Conservation (phyloP, 257 asterid species). For the Solanum virginianum region DNA sequence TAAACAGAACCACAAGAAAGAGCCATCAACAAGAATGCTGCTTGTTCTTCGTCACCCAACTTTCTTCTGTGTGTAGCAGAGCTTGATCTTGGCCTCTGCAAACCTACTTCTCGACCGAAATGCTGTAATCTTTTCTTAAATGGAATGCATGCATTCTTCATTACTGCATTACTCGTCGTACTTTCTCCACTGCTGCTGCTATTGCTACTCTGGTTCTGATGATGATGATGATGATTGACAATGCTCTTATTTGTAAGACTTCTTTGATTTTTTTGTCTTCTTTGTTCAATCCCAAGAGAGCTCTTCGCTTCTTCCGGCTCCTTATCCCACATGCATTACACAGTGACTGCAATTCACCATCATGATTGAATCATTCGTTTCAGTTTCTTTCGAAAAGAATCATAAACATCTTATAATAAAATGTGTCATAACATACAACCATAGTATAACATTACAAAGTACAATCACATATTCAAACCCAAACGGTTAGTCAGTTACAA, state of each 20-base stretch:
- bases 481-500: background rate
- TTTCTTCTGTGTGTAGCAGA: slow-evolving; percentile 40
- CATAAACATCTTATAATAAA: background rate
- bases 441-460: too few species aligned
- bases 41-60: slow-evolving; percentile 82
- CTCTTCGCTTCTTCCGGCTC: slow-evolving; percentile 90
- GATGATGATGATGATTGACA: background rate
- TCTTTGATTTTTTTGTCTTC: slow-evolving; percentile 33
- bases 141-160: slow-evolving; percentile 20
- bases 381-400: background rate
- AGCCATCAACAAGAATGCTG: slow-evolving; percentile 84
- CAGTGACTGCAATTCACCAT: slow-evolving; percentile 47
- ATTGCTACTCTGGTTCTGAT: slow-evolving; percentile 6
- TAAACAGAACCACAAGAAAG: slow-evolving; percentile 85
- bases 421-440: background rate
- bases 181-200: slow-evolving; percentile 34
- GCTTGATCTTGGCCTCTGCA: slow-evolving; percentile 74
- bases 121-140: slow-evolving; percentile 35
- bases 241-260: background rate
- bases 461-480: background rate
- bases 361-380: background rate
- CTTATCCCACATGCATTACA: slow-evolving; percentile 98
- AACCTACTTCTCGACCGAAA: slow-evolving; percentile 51
- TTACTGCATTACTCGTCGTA: slow-evolving; percentile 10
- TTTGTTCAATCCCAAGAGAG: slow-evolving; percentile 57